phyloP scores from a whole-genome alignment of 306 rosid species.

The Corylus americana region DNA sequence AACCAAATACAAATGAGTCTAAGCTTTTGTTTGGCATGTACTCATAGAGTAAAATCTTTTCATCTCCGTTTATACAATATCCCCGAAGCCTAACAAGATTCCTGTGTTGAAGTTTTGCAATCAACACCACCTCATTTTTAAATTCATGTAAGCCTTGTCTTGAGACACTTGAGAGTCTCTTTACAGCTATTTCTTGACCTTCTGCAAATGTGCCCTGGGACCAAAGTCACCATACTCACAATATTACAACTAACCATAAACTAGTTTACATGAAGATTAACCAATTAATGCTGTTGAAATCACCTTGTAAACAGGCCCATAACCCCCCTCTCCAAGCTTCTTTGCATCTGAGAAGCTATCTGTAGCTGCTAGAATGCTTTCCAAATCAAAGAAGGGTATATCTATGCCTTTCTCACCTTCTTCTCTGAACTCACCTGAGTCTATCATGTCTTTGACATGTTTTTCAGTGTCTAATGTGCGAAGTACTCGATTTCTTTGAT shows the following conservation, averaged over 20 bases:
- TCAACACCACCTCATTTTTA: constrained; percentile 42
- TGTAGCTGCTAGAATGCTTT: constrained; percentile 40
- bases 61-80: constrained; percentile 39
- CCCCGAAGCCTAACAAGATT: constrained; percentile 54
- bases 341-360: constrained; percentile 49
- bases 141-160: constrained; percentile 54
- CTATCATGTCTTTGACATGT: constrained; percentile 31
- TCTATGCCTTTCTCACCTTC: constrained; percentile 32
- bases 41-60: constrained; percentile 53
- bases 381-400: constrained; percentile 38
- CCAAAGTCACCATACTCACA: background rate
- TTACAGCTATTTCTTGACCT: constrained; percentile 42
- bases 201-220: constrained; percentile 37
- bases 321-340: constrained; percentile 62
- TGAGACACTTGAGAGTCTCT: constrained; percentile 48
- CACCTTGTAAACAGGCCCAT: constrained; percentile 62
- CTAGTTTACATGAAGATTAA: background rate
- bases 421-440: constrained; percentile 33
- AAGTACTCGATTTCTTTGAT: constrained; percentile 1
- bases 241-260: background rate
- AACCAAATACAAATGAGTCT: constrained; percentile 53
- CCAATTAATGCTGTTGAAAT: background rate
- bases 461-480: constrained; percentile 23
- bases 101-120: constrained; percentile 51
- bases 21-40: constrained; percentile 52